Base-by-base conservation (phyloP, 371 early-diverging fungal species). In the Parasitella parasitica region DNA sequence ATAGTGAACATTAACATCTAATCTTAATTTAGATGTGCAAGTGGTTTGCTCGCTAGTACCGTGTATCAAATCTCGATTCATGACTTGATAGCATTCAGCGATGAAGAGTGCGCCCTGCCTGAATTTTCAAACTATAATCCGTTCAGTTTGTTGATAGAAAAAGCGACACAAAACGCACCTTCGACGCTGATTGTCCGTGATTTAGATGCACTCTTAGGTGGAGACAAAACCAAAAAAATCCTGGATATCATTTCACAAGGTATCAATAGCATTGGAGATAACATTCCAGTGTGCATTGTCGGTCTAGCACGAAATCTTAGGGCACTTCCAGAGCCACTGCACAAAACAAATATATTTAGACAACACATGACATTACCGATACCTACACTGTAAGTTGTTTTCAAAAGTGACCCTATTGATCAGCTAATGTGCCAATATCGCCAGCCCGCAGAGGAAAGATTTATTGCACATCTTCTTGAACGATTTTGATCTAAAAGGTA, bases 351-450 rank as follows among this genome's bases (percentile, higher is more conserved):
- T 51, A 62, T 75, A 5, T 80, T 80, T 58, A 65, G 61, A 24
- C 77, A 80, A 30, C 80, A 77, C 39, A 58, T 77, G 35, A 61
- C 70, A 20, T 22, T 80, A 18, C 67, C 75, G 6, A 75, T 80
- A 32, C 80, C 80, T 0, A 58, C 80, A 3, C 48, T 73, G 77
- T 72, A 72, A 43, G 66, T 64, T 16, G 1, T 5, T 6, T 18
- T 39, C 0, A 4, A 39, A 3, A 18, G 6, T 2, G 18, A 6
- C 18, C 2, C 16, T 0, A 39, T 3, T 16, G 7, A 2, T 15
- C n/a, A 5, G 6, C 39, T 39, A 15, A n/a, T 39, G 15, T 18
- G 15, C 7, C 7, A 2, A 18, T 15, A 1, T 39, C 7, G 0
- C 6, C 61, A 78, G 79, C 41, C 67, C 55, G 6, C 72, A 78